These are phyloP conservation scores for Axilococcus clingmanii DNA, from an alignment of 139 green algal genomes.

Conservation along the genomic window DNA sequence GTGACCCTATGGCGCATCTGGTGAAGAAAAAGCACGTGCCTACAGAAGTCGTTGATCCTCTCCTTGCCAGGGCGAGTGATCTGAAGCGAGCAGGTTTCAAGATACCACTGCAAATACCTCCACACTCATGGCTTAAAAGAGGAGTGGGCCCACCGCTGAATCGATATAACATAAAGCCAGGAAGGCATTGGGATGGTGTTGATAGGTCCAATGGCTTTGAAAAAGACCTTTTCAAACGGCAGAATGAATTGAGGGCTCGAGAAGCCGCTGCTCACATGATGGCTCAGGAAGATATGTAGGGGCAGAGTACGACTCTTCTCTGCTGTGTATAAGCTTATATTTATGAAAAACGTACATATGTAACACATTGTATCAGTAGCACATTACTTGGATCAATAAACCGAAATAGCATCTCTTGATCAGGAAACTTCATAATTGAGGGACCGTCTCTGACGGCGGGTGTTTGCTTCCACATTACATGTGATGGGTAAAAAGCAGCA, in stretches of 20 bases:
- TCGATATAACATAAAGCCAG: constrained; percentile 83
- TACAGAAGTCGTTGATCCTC: neutral
- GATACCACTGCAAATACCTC: constrained; percentile 78
- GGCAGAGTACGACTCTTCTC: too few relatives aligned
- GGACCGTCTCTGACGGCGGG: too few relatives aligned
- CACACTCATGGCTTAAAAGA: constrained; percentile 85
- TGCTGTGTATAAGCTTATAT: neutral
- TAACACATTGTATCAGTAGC: too few relatives aligned
- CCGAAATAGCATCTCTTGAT: too few relatives aligned
- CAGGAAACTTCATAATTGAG: too few relatives aligned
- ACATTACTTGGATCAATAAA: too few relatives aligned
- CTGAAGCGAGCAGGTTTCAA: constrained; percentile 70
- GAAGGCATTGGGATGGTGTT: constrained; percentile 95
- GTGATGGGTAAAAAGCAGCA: too few relatives aligned
- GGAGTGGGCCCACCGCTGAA: constrained; percentile 68
- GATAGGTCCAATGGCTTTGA: constrained; percentile 93
- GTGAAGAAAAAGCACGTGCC: constrained; percentile 22
- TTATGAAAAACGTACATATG: too few relatives aligned
- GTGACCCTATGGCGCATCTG: constrained; percentile 82
- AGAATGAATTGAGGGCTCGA: constrained; percentile 32
- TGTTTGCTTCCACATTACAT: too few relatives aligned
- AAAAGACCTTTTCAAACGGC: constrained; percentile 56
- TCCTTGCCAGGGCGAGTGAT: constrained; percentile 6
- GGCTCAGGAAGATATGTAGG: constrained; percentile 63
- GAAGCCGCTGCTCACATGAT: constrained; percentile 52